Evolutionary conservation across 176 grass and related monocot genomes (phyloP).

Genomic region (Avena sativa): DNA sequence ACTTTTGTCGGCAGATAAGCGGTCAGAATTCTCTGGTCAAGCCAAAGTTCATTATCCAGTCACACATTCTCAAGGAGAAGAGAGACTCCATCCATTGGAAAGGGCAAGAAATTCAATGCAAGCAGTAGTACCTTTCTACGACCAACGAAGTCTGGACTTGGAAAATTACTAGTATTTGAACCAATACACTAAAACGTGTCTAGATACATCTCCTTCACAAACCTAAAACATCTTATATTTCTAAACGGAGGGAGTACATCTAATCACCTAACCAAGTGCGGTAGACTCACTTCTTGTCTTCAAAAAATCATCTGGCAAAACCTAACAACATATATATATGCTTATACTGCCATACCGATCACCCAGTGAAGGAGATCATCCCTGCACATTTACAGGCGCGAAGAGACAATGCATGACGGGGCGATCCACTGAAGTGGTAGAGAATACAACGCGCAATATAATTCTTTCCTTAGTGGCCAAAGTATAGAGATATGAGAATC

Average conservation of each 20-base stretch:
- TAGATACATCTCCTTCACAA: too few species aligned
- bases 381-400: background rate
- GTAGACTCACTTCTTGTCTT: too few species aligned
- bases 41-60: background rate
- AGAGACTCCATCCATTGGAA: background rate
- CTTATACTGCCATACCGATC: background rate
- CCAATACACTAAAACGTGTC: too few species aligned
- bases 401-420: background rate
- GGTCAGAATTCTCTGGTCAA: background rate
- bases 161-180: too few species aligned
- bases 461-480: background rate
- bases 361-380: background rate
- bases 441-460: background rate
- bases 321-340: background rate
- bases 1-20: background rate
- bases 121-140: background rate
- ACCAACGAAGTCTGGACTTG: too few species aligned
- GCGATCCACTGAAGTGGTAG: background rate
- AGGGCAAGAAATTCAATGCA: background rate
- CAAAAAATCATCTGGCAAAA: background rate
- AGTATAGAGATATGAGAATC: background rate
- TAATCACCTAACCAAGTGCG: too few species aligned
- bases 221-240: too few species aligned
- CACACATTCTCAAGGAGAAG: background rate
- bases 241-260: too few species aligned